phyloP scores from a whole-genome alignment of 2,329 filamentous ascomycete species.

The Conoideocrella luteorostrata region DNA sequence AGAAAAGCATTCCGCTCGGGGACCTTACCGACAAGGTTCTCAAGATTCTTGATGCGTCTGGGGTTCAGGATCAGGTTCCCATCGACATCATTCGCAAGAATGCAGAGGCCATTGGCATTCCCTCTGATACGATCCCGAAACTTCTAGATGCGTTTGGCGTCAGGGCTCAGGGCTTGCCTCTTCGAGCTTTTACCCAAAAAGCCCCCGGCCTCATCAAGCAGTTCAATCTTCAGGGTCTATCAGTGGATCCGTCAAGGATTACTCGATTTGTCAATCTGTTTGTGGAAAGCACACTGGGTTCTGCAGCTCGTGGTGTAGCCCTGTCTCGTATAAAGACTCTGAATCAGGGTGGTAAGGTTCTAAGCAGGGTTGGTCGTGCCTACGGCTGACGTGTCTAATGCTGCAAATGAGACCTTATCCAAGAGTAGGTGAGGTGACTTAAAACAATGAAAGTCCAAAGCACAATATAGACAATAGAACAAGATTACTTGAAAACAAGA shows the following conservation, averaged over 20 bases:
- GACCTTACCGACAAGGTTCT: neutral
- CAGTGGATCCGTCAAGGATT: rapidly evolving
- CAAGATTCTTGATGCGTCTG: neutral
- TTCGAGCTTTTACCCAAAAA: neutral
- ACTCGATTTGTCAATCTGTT: rapidly evolving
- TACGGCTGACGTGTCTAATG: no score
- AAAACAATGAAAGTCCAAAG: no score
- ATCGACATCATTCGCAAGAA: neutral
- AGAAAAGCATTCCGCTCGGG: no score
- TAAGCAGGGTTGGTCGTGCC: no score
- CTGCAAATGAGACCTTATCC: no score
- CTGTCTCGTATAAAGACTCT: no score
- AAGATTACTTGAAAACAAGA: no score
- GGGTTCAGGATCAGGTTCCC: neutral
- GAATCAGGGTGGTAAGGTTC: no score
- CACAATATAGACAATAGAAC: no score
- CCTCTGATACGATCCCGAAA: neutral
- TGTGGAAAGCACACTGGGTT: neutral
- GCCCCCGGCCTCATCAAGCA: neutral
- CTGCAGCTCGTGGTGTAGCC: no score
- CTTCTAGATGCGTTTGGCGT: neutral
- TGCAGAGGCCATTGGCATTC: neutral
- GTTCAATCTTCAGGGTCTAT: neutral
- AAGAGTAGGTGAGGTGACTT: no score
- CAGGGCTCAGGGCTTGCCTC: neutral